A percentile compares a stretch with the other conserved stretches of the same genome.
These are phyloP conservation scores for Pseudopyricularia javanii DNA, from an alignment of 2,329 filamentous ascomycete species.

Conservation along the genomic window DNA sequence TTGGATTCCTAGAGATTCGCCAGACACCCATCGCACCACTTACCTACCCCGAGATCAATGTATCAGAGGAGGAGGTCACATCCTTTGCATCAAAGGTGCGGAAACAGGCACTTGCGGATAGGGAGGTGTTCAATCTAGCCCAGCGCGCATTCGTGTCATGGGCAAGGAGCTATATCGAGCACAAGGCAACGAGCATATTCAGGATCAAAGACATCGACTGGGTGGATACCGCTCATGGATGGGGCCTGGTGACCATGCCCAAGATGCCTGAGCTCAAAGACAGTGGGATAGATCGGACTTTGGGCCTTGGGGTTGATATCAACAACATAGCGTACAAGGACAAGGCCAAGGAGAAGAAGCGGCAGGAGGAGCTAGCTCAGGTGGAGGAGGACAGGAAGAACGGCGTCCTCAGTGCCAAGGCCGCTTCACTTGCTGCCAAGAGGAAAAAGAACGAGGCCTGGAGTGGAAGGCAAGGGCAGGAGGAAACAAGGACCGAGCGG, in stretches of 20 bases:
- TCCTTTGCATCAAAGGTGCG: constrained; percentile 16
- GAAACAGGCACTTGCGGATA: constrained; percentile 35
- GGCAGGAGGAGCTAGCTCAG: constrained; percentile 42
- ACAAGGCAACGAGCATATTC: constrained; percentile 87
- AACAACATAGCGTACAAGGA: constrained; percentile 60
- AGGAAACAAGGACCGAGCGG: constrained; percentile 39
- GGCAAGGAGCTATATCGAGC: constrained; percentile 83
- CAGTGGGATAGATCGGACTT: constrained; percentile 53
- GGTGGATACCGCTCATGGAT: constrained; percentile 66
- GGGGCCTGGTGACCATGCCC: constrained; percentile 77
- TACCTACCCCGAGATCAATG: constrained; percentile 37
- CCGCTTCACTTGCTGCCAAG: constrained; percentile 20
- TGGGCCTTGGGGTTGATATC: constrained; percentile 54
- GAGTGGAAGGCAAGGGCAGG: constrained; percentile 58
- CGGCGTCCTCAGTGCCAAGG: constrained; percentile 25
- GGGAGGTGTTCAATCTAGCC: constrained; percentile 71
- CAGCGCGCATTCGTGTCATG: constrained; percentile 89
- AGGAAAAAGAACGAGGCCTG: constrained; percentile 55
- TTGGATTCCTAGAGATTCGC: constrained; percentile 73
- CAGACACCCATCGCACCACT: constrained; percentile 70
- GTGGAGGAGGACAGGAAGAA: constrained; percentile 27
- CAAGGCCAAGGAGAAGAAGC: constrained; percentile 54
- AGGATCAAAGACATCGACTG: constrained; percentile 71
- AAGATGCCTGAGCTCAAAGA: constrained; percentile 84
- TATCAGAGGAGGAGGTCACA: constrained; percentile 50